A percentile compares a stretch with the other conserved stretches of the same genome.
Evolutionary conservation across 805 yeast species (phyloP).

Genomic region (Pichia heedii): DNA sequence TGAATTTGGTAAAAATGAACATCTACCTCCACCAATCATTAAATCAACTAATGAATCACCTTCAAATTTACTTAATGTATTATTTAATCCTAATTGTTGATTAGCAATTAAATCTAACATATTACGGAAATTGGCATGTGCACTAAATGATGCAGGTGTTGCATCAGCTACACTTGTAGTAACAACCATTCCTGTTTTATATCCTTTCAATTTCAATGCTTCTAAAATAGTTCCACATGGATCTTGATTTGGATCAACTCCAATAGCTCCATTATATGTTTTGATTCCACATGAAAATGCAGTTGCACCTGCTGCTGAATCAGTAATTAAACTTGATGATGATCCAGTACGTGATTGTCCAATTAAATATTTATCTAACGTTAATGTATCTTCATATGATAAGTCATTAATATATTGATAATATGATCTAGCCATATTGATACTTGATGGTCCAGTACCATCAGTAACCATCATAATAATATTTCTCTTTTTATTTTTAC

Average conservation of each 20-base stretch:
- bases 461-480: constrained; percentile 85
- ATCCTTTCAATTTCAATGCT: constrained; percentile 76
- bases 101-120: constrained; percentile 82
- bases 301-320: constrained; percentile 96
- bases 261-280: constrained; percentile 85
- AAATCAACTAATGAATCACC: constrained; percentile 46
- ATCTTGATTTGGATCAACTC: constrained; percentile 55
- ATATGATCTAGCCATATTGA: constrained; percentile 71
- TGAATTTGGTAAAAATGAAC: constrained; percentile 58
- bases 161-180: constrained; percentile 92
- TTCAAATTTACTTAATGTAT: constrained; percentile 53
- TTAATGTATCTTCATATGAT: constrained; percentile 39
- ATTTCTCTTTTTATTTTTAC: constrained; percentile 42
- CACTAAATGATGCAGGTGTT: constrained; percentile 82
- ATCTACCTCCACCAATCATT: constrained; percentile 86
- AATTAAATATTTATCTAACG: constrained; percentile 59
- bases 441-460: constrained; percentile 92
- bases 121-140: constrained; percentile 68
- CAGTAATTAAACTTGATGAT: constrained; percentile 69
- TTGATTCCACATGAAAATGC: constrained; percentile 83
- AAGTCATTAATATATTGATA: constrained; percentile 52
- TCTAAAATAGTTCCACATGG: constrained; percentile 89
- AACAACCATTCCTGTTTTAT: constrained; percentile 81
- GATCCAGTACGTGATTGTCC: constrained; percentile 86
- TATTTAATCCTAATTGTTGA: constrained; percentile 74